phyloP scores from a whole-genome alignment of 208 protist species.

The Angomonas ambiguus region DNA sequence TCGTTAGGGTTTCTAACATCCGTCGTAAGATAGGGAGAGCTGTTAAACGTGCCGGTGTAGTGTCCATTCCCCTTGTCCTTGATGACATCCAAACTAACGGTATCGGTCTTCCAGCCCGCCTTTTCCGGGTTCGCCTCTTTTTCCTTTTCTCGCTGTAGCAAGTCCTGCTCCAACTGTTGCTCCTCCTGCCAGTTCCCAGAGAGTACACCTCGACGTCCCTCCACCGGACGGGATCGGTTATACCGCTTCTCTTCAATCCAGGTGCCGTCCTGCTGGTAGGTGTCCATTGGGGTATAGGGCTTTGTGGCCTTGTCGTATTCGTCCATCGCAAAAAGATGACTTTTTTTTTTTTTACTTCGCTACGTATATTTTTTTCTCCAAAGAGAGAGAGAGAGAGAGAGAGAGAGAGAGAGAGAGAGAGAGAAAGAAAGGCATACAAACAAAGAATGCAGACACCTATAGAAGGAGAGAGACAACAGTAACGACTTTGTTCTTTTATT shows the following conservation, averaged over 20 bases:
- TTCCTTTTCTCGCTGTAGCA: constrained; percentile 36
- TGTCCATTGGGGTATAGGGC: constrained; percentile 84
- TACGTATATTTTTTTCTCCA: neutral
- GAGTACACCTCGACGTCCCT: constrained; percentile 55
- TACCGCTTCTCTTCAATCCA: constrained; percentile 90
- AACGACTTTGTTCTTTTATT: too few species aligned
- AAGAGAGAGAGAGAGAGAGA: neutral
- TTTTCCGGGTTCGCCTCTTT: constrained; percentile 8
- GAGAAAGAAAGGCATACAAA: too few species aligned
- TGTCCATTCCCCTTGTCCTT: constrained; percentile 35
- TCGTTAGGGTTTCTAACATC: constrained; percentile 40
- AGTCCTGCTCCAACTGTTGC: constrained; percentile 63
- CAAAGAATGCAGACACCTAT: too few species aligned
- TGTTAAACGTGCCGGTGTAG: constrained; percentile 63
- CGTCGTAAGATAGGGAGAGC: constrained; percentile 72
- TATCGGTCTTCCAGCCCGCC: constrained; percentile 19
- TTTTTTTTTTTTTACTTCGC: neutral
- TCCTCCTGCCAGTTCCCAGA: constrained; percentile 90
- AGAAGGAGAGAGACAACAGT: too few species aligned
- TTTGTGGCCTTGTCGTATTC: constrained; percentile 32
- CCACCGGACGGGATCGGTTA: constrained; percentile 63
- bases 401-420: neutral
- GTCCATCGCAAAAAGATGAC: constrained; percentile 23
- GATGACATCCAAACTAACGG: constrained; percentile 57
- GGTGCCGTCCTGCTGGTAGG: constrained; percentile 73